A percentile compares a stretch with the other conserved stretches of the same genome.
Evolutionary conservation across 2,329 filamentous ascomycete species (phyloP).

Genomic region (Trichophyton schoenleinii): DNA sequence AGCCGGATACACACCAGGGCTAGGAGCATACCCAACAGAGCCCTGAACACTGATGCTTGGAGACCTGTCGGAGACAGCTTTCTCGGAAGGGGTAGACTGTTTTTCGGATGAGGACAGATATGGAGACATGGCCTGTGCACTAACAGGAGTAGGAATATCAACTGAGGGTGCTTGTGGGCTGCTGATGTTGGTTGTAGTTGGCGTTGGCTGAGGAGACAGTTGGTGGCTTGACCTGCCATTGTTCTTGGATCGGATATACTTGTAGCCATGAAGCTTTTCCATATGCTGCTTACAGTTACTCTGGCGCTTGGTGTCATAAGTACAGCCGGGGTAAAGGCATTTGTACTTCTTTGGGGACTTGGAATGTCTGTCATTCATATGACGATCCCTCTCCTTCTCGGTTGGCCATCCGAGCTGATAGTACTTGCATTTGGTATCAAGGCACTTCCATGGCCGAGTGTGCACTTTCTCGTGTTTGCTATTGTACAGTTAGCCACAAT

Average conservation of each 20-base stretch:
- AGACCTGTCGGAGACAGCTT: background rate
- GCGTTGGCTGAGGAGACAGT: conserved; percentile 36
- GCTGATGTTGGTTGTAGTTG: conserved; percentile 45
- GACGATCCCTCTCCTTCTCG: conserved; percentile 92
- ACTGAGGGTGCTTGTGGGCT: conserved; percentile 48
- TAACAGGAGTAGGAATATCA: conserved; percentile 39
- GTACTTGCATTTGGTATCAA: conserved; percentile 72
- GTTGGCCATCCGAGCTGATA: conserved; percentile 85
- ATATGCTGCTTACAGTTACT: conserved; percentile 98
- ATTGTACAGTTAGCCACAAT: background rate
- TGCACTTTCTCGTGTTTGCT: conserved; percentile 95
- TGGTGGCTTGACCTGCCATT: conserved; percentile 43
- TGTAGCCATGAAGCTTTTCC: conserved; percentile 90
- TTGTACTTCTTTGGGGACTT: conserved; percentile 65
- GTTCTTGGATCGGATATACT: conserved; percentile 84
- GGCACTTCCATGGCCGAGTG: conserved; percentile 90
- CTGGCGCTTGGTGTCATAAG: conserved; percentile 89
- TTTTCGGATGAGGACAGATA: conserved; percentile 17
- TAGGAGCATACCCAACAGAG: background rate
- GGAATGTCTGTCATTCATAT: conserved; percentile 93
- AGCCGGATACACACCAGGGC: background rate
- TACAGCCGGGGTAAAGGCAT: conserved; percentile 71
- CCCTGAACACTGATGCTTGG: background rate
- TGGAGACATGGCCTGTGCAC: conserved; percentile 20
- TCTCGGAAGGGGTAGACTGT: conserved; percentile 1